phyloP scores from a whole-genome alignment of 2,329 filamentous ascomycete species.

The Colletotrichum sp. region DNA sequence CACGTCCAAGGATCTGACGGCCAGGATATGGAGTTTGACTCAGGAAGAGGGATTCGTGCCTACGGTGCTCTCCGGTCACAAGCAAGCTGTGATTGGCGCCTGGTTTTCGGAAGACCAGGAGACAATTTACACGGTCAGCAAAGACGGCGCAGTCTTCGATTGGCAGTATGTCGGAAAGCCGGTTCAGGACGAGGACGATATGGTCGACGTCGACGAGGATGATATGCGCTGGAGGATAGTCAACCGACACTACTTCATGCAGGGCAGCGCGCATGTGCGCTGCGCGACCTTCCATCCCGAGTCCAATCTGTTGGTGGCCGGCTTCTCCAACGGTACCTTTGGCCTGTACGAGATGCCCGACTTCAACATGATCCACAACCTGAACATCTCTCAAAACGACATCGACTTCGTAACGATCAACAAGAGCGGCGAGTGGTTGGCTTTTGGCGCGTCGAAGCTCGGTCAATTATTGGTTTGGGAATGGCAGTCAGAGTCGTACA shows the following conservation, averaged over 20 bases:
- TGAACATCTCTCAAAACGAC: slow-evolving; percentile 94
- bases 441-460: slow-evolving; percentile 93
- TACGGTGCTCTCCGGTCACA: slow-evolving; percentile 89
- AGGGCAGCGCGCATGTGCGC: slow-evolving; percentile 83
- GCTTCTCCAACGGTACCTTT: slow-evolving; percentile 94
- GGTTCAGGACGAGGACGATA: slow-evolving; percentile 62
- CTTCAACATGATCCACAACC: slow-evolving; percentile 92
- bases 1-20: slow-evolving; percentile 89
- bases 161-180: slow-evolving; percentile 82
- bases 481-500: slow-evolving; percentile 99
- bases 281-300: slow-evolving; percentile 90
- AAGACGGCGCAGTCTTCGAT: slow-evolving; percentile 94
- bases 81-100: slow-evolving; percentile 89
- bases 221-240: slow-evolving; percentile 89
- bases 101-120: slow-evolving; percentile 97
- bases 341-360: slow-evolving; percentile 94
- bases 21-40: slow-evolving; percentile 92
- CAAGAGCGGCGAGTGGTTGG: slow-evolving; percentile 93
- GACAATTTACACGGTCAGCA: slow-evolving; percentile 93
- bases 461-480: slow-evolving; percentile 99
- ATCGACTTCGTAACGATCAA: slow-evolving; percentile 97
- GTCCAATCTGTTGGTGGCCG: slow-evolving; percentile 91
- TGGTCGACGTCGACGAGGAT: slow-evolving; percentile 60
- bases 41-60: slow-evolving; percentile 87
- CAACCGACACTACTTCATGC: slow-evolving; percentile 93